Evolutionary conservation across 176 grass and related monocot species (phyloP).

Genomic region (Zoysia pacifica): DNA sequence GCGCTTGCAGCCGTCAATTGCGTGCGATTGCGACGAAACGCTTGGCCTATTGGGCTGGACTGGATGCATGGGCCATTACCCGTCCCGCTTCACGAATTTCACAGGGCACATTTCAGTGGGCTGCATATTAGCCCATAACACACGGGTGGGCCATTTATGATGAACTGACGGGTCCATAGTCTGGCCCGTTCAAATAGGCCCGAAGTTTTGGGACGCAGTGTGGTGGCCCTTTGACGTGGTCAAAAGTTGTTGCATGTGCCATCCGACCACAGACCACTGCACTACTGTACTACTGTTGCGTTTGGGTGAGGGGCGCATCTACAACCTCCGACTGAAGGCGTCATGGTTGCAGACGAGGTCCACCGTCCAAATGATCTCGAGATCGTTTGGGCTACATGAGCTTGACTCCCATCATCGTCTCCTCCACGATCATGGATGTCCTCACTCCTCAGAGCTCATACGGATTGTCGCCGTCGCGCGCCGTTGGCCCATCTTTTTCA

Average conservation of each 20-base stretch:
- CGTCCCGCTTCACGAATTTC: not conserved
- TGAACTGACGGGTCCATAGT: too few species aligned
- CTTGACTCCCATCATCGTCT: not conserved
- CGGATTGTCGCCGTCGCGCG: not conserved
- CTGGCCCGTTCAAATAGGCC: not conserved
- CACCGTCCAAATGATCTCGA: not conserved
- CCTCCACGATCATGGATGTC: not conserved
- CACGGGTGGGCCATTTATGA: not conserved
- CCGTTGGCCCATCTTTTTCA: constrained; percentile 1
- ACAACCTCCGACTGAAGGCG: not conserved
- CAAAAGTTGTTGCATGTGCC: not conserved
- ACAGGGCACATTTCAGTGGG: not conserved
- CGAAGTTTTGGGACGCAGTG: not conserved
- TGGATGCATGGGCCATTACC: not conserved
- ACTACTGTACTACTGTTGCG: not conserved
- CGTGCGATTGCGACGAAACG: not conserved
- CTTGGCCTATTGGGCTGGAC: not conserved
- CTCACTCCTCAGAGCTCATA: too few species aligned
- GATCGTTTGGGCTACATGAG: not conserved
- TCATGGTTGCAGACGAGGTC: not conserved
- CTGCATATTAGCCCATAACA: not conserved
- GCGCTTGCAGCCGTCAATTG: not conserved
- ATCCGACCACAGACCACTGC: not conserved
- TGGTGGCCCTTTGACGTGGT: not conserved
- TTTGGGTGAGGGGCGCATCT: not conserved